phyloP scores from a whole-genome alignment of 768 basidiomycete genomes.

The Mycena pura region DNA sequence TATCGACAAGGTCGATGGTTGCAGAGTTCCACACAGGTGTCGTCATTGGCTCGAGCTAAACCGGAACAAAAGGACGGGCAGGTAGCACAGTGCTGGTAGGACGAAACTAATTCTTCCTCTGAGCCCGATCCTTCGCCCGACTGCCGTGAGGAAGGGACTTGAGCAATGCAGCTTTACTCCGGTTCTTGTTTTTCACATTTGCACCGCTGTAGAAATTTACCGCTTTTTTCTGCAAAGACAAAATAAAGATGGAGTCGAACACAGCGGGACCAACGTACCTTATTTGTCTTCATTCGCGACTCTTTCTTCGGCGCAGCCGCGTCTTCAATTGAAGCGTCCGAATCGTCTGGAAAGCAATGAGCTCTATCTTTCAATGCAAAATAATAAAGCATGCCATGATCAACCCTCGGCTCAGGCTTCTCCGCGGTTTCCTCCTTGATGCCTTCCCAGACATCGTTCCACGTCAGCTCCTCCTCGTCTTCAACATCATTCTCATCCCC shows the following conservation, averaged over 20 bases:
- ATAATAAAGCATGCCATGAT: conserved; percentile 33
- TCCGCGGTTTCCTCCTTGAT: conserved; percentile 44
- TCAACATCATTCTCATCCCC: conserved; percentile 45
- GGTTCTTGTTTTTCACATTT: conserved; percentile 90
- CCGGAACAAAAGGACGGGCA: neutral
- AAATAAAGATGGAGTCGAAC: conserved; percentile 9
- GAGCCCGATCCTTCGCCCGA: conserved; percentile 40
- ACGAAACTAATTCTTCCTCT: conserved; percentile 7
- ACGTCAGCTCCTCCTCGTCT: conserved; percentile 65
- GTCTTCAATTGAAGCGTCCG: conserved; percentile 41
- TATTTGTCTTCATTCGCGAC: conserved; percentile 91
- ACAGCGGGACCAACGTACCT: conserved; percentile 52
- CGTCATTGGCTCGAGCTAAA: no score
- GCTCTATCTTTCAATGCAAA: neutral
- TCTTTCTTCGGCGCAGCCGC: conserved; percentile 55
- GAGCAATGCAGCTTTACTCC: conserved; percentile 66
- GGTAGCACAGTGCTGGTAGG: neutral
- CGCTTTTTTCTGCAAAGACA: conserved; percentile 72
- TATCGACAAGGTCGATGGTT: no score
- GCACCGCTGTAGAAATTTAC: conserved; percentile 86
- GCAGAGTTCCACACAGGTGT: no score
- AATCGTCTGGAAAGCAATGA: conserved; percentile 33
- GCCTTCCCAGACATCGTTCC: conserved; percentile 88
- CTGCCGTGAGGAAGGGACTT: conserved; percentile 63
- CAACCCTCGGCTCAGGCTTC: conserved; percentile 32